Percentiles rank a stretch among this genome's conserved stretches.
phyloP scores from a whole-genome alignment of 2,329 filamentous ascomycete species.

The Curvularia sp. region DNA sequence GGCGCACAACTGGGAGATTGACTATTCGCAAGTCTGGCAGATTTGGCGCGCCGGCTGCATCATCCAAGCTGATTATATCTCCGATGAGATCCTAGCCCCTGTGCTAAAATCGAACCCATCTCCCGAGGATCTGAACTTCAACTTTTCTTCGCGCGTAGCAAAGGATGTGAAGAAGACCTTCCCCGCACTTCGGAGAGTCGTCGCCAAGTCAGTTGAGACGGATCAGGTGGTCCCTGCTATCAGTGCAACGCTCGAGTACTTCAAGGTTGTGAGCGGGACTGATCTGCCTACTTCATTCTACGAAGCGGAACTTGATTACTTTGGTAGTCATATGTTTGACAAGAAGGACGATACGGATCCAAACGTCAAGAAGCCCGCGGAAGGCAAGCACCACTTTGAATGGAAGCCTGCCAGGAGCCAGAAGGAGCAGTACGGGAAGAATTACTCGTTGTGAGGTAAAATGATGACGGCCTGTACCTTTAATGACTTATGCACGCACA shows the following conservation, averaged over 20 bases:
- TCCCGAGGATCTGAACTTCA: conserved; percentile 57
- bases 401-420: conserved; percentile 59
- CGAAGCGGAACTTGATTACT: conserved; percentile 75
- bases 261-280: conserved; percentile 68
- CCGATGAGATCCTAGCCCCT: conserved; percentile 61
- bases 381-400: conserved; percentile 69
- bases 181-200: conserved; percentile 62
- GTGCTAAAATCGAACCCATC: conserved; percentile 49
- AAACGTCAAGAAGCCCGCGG: conserved; percentile 56
- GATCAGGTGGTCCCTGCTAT: conserved; percentile 69
- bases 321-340: conserved; percentile 72
- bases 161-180: conserved; percentile 62
- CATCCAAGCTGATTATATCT: conserved; percentile 71
- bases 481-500: neutral
- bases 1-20: conserved; percentile 66
- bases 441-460: conserved; percentile 13
- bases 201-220: conserved; percentile 61
- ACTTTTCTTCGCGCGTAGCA: conserved; percentile 56
- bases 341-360: conserved; percentile 61
- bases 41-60: conserved; percentile 77
- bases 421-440: conserved; percentile 31
- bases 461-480: neutral
- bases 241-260: conserved; percentile 69
- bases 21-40: conserved; percentile 61
- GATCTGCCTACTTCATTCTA: conserved; percentile 72